Base-by-base conservation (phyloP, 2,329 filamentous ascomycete species). In the Tolypocladium cylindrosporum region DNA sequence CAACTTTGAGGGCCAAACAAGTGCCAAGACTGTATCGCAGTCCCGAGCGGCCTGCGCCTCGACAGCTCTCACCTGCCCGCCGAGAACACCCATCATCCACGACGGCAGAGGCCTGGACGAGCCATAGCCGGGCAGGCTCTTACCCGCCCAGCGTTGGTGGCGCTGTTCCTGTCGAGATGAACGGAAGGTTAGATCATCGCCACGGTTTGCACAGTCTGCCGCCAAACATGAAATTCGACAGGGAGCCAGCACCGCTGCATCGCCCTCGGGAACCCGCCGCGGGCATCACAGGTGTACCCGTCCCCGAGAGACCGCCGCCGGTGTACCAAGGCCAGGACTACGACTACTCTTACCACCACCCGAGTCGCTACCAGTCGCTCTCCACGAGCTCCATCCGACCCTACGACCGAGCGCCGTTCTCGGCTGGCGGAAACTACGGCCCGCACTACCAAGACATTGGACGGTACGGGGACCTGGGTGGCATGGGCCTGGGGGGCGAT, bases 21-120 rank as follows among this genome's bases (percentile, higher is more conserved):
- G 69, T 81, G 16, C 79, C 80, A 36, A 73, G 80, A 42, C 68
- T 77, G 39, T 80, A 78, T 63, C 70, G 69, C 53, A 72, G 69
- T 62, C 69, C 73, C 7, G 70, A 68, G 54, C 66, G 64, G 54
- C 63, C 63, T 58, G 67, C 62, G 14, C 64, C 66, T 39, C 68
- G 69, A 37, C 71, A 71, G 16, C 67, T 71, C 31, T 77, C 76
- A 39, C 74, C 77, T 21, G 74, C 77, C 24, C 54, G 60, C 41
- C 66, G 52, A 36, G 64, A 58, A 45, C 66, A 51, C 57, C 60
- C 52, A 64, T 65, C 64, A 41, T 19, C 55, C 1, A 48, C 50
- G 40, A 61, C 67, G 19, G 64, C 66, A 34, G 73, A 75, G 48
- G 68, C 63, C 51, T 78, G 76, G 76, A 54, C 62, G 31, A 50